phyloP scores from a whole-genome alignment of 2,329 filamentous ascomycete genomes.

The Hymenoscyphus fructigenus region DNA sequence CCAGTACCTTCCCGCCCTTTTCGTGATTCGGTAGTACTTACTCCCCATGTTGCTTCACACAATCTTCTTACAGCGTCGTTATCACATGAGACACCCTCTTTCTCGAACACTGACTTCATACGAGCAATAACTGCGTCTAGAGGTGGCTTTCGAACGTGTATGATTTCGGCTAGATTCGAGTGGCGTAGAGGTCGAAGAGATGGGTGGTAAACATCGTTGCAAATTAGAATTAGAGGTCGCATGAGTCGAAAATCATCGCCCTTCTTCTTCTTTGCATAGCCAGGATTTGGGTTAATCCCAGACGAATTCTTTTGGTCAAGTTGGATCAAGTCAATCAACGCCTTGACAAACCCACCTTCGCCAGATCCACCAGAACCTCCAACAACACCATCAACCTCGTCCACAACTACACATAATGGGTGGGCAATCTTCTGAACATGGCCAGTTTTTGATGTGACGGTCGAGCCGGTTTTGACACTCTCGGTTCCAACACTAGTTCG shows the following conservation, averaged over 20 bases:
- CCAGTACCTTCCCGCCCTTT: constrained; percentile 67
- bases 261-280: constrained; percentile 54
- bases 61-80: constrained; percentile 83
- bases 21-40: constrained; percentile 68
- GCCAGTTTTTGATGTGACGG: constrained; percentile 51
- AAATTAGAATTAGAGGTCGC: constrained; percentile 88
- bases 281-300: constrained; percentile 35
- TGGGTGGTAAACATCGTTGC: constrained; percentile 95
- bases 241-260: constrained; percentile 84
- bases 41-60: constrained; percentile 81
- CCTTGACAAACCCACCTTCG: constrained; percentile 94
- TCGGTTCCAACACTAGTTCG: constrained; percentile 91
- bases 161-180: constrained; percentile 80
- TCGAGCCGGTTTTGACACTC: constrained; percentile 74
- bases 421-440: constrained; percentile 70
- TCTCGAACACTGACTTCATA: constrained; percentile 80
- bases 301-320: constrained; percentile 78
- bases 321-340: constrained; percentile 84
- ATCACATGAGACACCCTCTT: constrained; percentile 85
- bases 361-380: constrained; percentile 73
- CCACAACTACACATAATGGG: constrained; percentile 90
- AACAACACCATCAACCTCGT: constrained; percentile 95
- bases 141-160: constrained; percentile 86
- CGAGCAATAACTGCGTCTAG: constrained; percentile 81
- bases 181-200: constrained; percentile 84